Base-by-base conservation (phyloP, 345 rosid genomes). In the Eucalyptus dawsonii region DNA sequence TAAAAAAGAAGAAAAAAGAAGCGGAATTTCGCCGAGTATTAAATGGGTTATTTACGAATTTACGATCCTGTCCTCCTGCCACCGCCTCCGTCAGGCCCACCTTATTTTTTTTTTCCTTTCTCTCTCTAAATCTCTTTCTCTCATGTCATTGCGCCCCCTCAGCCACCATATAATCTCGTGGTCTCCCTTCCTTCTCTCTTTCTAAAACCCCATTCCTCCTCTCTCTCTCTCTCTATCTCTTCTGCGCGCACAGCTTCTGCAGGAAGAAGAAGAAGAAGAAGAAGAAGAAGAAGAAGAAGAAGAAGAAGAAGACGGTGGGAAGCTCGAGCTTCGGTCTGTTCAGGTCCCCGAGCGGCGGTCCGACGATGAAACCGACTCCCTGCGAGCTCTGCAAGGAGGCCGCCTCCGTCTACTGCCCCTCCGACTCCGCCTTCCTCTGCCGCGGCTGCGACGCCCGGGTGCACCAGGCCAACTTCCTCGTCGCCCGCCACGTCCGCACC, bases 381-480 rank as follows among this genome's bases (percentile, higher is more conserved):
- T 94, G 95, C 17, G 95, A 93, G 90, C 93, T 94, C 51, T 94
- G 95, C 92, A 12, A 50, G 4, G 86, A 56, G 27, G 88, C 88
- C 44, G 95, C 95, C 31, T 17, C 45, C 45, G 87, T 93, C 89
- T 91, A 92, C 92, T 94, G 95, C 86, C 88, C 83, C 11, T 91
- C 95, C 4, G 95, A 94, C 89, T 58, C 91, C 22, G 95, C 95
- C 31, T 93, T 92, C 62, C 94, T 94, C 31, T 94, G 95, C 87
- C 27, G 80, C 27, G 60, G 50, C 56, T 94, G 95, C 91, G 94
- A 94, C 88, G 44, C 90, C 80, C 65, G 87, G 51, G 95, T 94
- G 81, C 95, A 94, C 88, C 53, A 86, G 17, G 93, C 94, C 40
- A 94, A 94, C 92, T 94, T 94, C 89, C 93, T 94, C 88, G 95